These are phyloP conservation scores for Penicillium janthinellum DNA, from an alignment of 2,329 filamentous ascomycete species.

Conservation along the genomic window DNA sequence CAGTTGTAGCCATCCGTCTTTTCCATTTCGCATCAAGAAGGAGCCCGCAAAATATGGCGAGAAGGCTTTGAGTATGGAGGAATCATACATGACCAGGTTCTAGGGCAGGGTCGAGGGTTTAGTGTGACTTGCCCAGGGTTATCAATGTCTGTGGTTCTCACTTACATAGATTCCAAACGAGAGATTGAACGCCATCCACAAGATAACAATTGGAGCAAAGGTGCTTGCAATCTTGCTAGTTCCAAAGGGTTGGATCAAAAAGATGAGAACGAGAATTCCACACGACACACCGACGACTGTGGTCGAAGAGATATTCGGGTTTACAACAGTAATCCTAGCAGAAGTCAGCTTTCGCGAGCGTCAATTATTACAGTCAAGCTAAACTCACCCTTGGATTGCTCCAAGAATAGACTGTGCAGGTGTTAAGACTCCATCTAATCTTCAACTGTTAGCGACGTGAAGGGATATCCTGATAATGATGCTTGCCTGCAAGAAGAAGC, in stretches of 20 bases:
- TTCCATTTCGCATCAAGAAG: constrained; percentile 53
- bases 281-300: constrained; percentile 55
- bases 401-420: constrained; percentile 61
- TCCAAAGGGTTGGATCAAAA: constrained; percentile 58
- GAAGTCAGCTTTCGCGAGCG: neutral
- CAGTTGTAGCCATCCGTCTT: constrained; percentile 55
- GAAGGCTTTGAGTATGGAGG: constrained; percentile 56
- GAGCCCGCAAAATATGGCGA: constrained; percentile 51
- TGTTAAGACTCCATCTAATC: constrained; percentile 56
- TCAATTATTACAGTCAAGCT: neutral
- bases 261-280: constrained; percentile 56
- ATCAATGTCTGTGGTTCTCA: neutral
- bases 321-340: constrained; percentile 44
- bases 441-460: neutral
- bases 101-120: neutral
- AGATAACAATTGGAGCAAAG: constrained; percentile 58
- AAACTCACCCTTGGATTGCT: constrained; percentile 54
- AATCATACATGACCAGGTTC: constrained; percentile 51
- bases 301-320: constrained; percentile 47
- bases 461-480: neutral
- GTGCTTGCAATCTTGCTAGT: constrained; percentile 50
- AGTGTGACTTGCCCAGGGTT: too few species aligned
- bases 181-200: constrained; percentile 58
- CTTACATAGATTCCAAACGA: constrained; percentile 55
- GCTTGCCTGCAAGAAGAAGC: constrained; percentile 52